phyloP scores from a whole-genome alignment of 2,329 filamentous ascomycete species.

The Calonectria ilicicola region DNA sequence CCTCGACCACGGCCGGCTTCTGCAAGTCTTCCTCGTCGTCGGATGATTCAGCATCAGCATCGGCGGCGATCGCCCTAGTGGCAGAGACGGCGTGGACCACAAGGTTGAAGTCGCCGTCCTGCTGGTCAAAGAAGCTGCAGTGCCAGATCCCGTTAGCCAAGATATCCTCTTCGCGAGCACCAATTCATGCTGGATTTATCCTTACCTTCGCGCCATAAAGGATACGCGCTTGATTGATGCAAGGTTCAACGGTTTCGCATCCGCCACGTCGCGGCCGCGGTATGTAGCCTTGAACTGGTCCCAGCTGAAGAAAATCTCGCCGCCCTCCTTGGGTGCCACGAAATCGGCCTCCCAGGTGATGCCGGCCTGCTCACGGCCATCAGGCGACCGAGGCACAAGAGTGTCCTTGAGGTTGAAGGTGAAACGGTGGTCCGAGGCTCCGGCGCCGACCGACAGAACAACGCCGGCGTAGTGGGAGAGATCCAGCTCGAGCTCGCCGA shows the following conservation, averaged over 20 bases:
- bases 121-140: constrained; percentile 78
- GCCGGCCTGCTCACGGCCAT: constrained; percentile 78
- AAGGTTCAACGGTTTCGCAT: constrained; percentile 70
- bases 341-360: constrained; percentile 83
- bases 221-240: constrained; percentile 74
- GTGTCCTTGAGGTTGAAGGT: constrained; percentile 81
- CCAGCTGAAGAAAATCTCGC: constrained; percentile 71
- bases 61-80: constrained; percentile 26
- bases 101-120: constrained; percentile 73
- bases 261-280: constrained; percentile 73
- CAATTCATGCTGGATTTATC: background rate
- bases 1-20: constrained; percentile 23
- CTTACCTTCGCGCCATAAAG: constrained; percentile 85
- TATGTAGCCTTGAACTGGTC: constrained; percentile 77
- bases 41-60: constrained; percentile 21
- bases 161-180: background rate
- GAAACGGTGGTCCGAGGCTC: constrained; percentile 74
- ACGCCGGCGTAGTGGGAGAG: constrained; percentile 73
- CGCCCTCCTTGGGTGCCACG: constrained; percentile 43
- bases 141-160: constrained; percentile 35
- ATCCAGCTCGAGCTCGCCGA: constrained; percentile 71
- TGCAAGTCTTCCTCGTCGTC: constrained; percentile 41
- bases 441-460: constrained; percentile 60
- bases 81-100: constrained; percentile 47
- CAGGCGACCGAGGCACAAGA: constrained; percentile 61